Conservation (phyloP, 305 asterid species). For the Plantago coronopus region DNA sequence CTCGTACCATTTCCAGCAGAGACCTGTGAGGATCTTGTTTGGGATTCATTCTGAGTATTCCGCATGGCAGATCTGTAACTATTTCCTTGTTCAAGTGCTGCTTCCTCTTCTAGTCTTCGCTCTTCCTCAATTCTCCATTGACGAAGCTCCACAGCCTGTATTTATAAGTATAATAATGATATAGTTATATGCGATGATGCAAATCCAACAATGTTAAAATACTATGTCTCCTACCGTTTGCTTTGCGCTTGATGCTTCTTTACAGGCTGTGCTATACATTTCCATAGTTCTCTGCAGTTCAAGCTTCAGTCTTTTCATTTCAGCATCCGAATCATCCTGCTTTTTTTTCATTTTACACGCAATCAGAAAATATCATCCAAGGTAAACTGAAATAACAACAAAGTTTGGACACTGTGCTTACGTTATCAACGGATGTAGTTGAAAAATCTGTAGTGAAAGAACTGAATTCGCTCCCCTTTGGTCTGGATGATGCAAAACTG, state of each 20-base stretch:
- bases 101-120: slow-evolving; percentile 53
- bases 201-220: neutral
- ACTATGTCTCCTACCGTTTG: slow-evolving; percentile 50
- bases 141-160: slow-evolving; percentile 74
- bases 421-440: slow-evolving; percentile 54
- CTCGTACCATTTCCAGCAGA: slow-evolving; percentile 27
- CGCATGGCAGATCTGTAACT: slow-evolving; percentile 35
- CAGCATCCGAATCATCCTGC: slow-evolving; percentile 82
- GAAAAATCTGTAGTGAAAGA: slow-evolving; percentile 47
- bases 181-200: neutral
- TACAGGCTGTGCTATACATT: slow-evolving; percentile 84
- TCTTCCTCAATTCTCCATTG: slow-evolving; percentile 82
- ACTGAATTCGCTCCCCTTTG: slow-evolving; percentile 45
- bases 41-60: slow-evolving; percentile 48
- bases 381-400: neutral
- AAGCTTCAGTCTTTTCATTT: slow-evolving; percentile 81
- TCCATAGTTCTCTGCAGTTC: slow-evolving; percentile 86
- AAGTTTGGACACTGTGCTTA: slow-evolving; percentile 27
- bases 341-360: neutral
- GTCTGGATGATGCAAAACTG: slow-evolving; percentile 51
- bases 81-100: slow-evolving; percentile 36
- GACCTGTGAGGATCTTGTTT: slow-evolving; percentile 31
- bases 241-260: slow-evolving; percentile 77
- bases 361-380: neutral
- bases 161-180: neutral